Evolutionary conservation across 2,329 filamentous ascomycete genomes (phyloP), one percentile per base, ranked within the genome.

Genomic region (Colletotrichum costaricense): DNA sequence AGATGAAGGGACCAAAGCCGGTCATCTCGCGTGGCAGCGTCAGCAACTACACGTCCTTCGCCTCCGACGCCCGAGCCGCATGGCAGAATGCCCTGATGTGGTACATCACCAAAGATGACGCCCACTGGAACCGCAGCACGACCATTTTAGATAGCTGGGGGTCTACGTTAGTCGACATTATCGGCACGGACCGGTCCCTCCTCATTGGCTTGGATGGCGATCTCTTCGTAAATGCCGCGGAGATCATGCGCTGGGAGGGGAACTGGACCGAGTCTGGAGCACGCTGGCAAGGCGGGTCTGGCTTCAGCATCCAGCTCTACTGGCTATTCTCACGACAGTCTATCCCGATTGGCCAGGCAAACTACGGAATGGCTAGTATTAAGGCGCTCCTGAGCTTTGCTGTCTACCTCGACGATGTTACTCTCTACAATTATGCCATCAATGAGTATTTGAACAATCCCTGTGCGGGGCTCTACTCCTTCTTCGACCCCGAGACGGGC

Each of bases 231-330:
- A 86, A 86, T 42, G 83, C 83, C 0, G 84, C 83, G 0, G 84
- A 85, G 75, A 84, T 86, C 35, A 84, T 86, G 82, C 80, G 83
- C 35, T 84, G 82, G 82, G 84, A 85, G 71, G 83, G 82, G 8
- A 76, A 77, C 26, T 85, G 84, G 83, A 76, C 76, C 0, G 83
- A 86, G 69, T 33, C 73, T 2, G 81, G 82, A 2, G 78, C 82
- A 0, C 76, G 67, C n/a, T 79, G 76, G 76, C 73, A 77, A n/a
- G 84, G 84, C 2, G 79, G 79, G 1, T 77, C 75, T 1, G 83
- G 83, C 1, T 84, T 84, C 72, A 79, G 79, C 8, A 83, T 78
- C 60, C 81, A 84, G 76, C 76, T 85, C 2, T 85, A 85, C 73
- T 84, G 83, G 82, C 77, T 84, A 0, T 84, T 86, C 67, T 79